These are phyloP conservation scores for Syzygium oleosum DNA, from an alignment of 345 rosid genomes.

Conservation along the genomic window DNA sequence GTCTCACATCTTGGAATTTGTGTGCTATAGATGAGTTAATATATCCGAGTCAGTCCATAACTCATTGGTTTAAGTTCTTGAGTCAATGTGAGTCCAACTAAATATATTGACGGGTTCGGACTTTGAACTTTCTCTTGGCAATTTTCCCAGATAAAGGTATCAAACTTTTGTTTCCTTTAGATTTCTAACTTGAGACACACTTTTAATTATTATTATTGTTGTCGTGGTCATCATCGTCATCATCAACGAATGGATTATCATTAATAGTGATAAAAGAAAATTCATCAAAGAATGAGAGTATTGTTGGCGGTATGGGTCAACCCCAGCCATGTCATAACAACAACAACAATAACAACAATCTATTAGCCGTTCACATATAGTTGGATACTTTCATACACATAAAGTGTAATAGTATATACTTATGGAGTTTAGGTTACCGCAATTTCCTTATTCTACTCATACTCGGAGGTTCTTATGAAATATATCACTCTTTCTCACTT, in stretches of 20 bases:
- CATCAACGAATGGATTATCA: background rate
- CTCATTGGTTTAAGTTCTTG: background rate
- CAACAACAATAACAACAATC: background rate
- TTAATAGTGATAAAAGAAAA: background rate
- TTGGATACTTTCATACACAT: background rate
- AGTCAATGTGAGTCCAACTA: background rate
- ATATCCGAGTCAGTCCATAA: background rate
- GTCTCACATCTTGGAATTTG: background rate
- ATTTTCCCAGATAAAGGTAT: background rate
- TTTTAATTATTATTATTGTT: background rate
- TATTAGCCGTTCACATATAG: background rate
- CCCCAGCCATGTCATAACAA: background rate
- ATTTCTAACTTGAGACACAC: background rate
- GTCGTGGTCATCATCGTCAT: background rate
- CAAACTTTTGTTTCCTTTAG: background rate
- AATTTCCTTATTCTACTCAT: background rate
- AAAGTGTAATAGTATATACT: background rate
- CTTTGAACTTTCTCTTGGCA: background rate
- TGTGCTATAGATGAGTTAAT: background rate
- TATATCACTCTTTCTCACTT: background rate
- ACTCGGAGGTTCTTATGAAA: background rate
- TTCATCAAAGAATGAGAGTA: background rate
- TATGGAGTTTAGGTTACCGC: background rate
- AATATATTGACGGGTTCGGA: accelerated
- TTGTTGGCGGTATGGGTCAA: background rate